phyloP scores from a whole-genome alignment of 2,329 filamentous ascomycete species.

The Aspergillus pseudoviridinutans region DNA sequence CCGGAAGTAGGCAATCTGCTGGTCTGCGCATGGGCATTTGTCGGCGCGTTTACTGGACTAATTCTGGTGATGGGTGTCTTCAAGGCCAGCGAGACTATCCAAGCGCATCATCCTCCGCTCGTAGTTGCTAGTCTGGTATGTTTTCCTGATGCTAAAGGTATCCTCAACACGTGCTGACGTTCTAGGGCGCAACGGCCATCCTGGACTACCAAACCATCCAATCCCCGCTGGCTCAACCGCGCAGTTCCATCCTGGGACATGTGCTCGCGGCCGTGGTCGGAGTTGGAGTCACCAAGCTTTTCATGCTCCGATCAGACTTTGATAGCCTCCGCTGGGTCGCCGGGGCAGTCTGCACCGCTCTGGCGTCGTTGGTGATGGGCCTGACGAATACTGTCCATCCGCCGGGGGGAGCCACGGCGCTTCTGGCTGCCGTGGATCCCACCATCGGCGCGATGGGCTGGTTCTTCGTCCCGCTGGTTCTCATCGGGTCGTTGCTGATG shows the following conservation, averaged over 20 bases:
- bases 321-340: constrained; percentile 29
- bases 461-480: constrained; percentile 28
- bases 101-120: neutral
- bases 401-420: constrained; percentile 31
- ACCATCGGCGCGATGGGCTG: constrained; percentile 28
- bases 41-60: neutral
- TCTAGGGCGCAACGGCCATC: constrained; percentile 30
- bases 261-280: constrained; percentile 31
- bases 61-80: neutral
- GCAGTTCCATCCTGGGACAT: constrained; percentile 30
- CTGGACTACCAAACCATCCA: constrained; percentile 31
- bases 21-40: neutral
- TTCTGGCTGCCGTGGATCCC: constrained; percentile 26
- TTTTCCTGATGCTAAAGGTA: neutral
- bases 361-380: constrained; percentile 29
- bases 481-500: constrained; percentile 28
- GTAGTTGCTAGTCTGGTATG: neutral
- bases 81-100: neutral
- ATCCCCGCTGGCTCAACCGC: constrained; percentile 29
- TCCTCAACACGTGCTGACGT: neutral
- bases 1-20: neutral
- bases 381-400: constrained; percentile 31
- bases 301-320: constrained; percentile 29
- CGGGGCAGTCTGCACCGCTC: constrained; percentile 26
- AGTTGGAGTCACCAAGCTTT: constrained; percentile 28